A percentile compares a stretch with the other conserved stretches of the same genome.
Evolutionary conservation across 768 basidiomycete species (phyloP).

Genomic region (Cytidiella melzeri): DNA sequence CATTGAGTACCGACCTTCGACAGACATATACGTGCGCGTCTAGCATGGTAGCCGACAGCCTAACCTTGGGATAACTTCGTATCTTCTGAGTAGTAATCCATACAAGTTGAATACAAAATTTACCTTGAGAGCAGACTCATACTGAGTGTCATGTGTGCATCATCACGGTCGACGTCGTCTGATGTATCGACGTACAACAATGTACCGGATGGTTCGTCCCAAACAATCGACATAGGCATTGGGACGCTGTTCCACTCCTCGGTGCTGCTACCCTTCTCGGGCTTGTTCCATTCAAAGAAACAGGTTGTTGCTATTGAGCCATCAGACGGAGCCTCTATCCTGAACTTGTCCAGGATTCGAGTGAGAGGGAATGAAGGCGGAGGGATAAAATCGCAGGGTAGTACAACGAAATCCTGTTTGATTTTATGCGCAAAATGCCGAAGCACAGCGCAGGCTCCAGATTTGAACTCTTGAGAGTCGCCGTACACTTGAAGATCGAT

Average conservation of each 20-base stretch:
- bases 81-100: neutral
- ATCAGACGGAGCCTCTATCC: constrained; percentile 60
- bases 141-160: constrained; percentile 65
- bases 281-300: constrained; percentile 48
- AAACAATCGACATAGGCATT: constrained; percentile 49
- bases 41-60: constrained; percentile 58
- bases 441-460: constrained; percentile 72
- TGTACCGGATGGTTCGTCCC: constrained; percentile 60
- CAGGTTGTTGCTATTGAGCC: constrained; percentile 59
- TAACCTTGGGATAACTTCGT: constrained; percentile 63
- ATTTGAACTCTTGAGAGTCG: constrained; percentile 56
- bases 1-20: constrained; percentile 64
- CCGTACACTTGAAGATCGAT: constrained; percentile 81
- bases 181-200: constrained; percentile 69
- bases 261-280: constrained; percentile 47
- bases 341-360: constrained; percentile 73
- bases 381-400: constrained; percentile 89
- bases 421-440: constrained; percentile 74
- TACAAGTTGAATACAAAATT: constrained; percentile 16
- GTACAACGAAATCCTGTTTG: constrained; percentile 77
- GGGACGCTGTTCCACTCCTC: constrained; percentile 63
- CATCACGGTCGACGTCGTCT: constrained; percentile 60
- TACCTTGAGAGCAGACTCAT: constrained; percentile 72
- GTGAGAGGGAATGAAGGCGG: constrained; percentile 67
- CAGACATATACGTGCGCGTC: constrained; percentile 94